Evolutionary conservation across 345 rosid species (phyloP).

Genomic region (Boechera retrofracta): DNA sequence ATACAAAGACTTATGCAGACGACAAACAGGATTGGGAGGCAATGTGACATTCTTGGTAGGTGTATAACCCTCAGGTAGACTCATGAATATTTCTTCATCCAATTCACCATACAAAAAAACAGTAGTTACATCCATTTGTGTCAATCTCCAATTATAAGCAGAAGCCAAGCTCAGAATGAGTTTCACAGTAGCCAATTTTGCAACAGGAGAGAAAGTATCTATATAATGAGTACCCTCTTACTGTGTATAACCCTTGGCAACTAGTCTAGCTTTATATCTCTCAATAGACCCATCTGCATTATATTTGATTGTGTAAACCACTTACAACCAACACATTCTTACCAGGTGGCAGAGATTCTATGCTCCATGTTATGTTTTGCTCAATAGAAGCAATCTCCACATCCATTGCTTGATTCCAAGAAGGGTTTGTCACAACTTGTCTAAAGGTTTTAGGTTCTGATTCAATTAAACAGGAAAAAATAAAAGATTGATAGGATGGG

Average conservation of each 20-base stretch:
- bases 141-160: too few relatives aligned
- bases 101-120: too few relatives aligned
- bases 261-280: background rate
- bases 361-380: too few relatives aligned
- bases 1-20: too few relatives aligned
- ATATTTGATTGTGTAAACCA: background rate
- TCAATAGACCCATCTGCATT: background rate
- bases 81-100: too few relatives aligned
- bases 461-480: background rate
- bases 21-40: too few relatives aligned
- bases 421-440: background rate
- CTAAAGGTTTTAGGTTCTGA: background rate
- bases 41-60: too few relatives aligned
- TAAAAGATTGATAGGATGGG: background rate
- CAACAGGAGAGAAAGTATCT: too few relatives aligned
- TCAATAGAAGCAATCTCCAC: background rate
- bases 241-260: background rate
- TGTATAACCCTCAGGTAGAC: too few relatives aligned
- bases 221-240: background rate
- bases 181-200: too few relatives aligned
- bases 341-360: background rate
- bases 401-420: background rate
- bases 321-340: background rate
- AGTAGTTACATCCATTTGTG: too few relatives aligned
- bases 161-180: too few relatives aligned